Base-by-base conservation (phyloP, 2,329 filamentous ascomycete species). In the Penicillium sp. region DNA sequence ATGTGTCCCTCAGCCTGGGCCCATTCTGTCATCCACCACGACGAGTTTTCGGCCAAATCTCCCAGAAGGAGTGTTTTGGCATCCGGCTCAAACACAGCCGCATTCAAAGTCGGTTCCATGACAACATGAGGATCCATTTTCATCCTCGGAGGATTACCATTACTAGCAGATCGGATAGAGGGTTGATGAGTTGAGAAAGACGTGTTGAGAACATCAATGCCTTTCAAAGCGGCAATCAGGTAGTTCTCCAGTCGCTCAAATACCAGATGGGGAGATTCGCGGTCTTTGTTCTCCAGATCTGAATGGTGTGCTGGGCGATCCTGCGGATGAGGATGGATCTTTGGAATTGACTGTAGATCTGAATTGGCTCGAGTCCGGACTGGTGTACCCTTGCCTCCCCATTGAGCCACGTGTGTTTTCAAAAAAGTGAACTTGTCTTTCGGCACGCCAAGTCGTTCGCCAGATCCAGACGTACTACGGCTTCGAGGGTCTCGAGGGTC, bases 201-300 rank as follows among this genome's bases (percentile, higher is more conserved):
- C 15, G 81, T 82, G 73, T 95, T 96, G n/a, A 97, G 78, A 65
- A 85, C 88, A 56, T 90, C 84, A 67, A 88, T 88, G 0, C 88
- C 88, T 58, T 86, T 84, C 70, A 96, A 91, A 68, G 86, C 89
- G 22, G 79, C 76, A 54, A 88, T 79, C 44, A 97, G 84, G 72
- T 95, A 94, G 63, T 93, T 89, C 76, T 96, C 92, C 15, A 97
- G 74, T 5, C 84, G 84, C 63, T 86, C 88, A 75, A 97, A 97
- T 12, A 94, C 86, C 40, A 81, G 82, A 70, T 85, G 55, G 17
- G 60, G 69, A 44, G 61, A 64, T n/a, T 69, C 67, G 19, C 59
- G 64, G 19, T 67, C 88, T 82, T 83, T 45, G 67, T 61, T 54
- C 19, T 70, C 68, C 30, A 58, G 38, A n/a, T 70, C 67, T n/a